Base-by-base conservation (phyloP, 73 alveolate species). In the Tetrahymena malaccensis region DNA sequence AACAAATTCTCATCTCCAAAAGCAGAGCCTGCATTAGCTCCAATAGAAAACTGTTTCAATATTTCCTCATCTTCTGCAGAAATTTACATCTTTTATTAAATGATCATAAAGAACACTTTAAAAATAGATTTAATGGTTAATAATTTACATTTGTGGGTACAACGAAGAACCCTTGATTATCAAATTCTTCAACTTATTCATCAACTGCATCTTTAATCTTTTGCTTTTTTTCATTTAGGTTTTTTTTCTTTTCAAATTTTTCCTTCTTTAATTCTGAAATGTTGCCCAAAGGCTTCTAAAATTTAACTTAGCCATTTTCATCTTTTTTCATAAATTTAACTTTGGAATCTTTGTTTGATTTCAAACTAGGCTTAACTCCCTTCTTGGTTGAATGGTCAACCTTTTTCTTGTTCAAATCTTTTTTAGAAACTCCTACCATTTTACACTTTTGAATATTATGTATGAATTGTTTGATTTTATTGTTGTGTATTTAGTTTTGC, bases 61-160 rank as follows among this genome's bases (percentile, higher is more conserved):
- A 95, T 95, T 95, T 95, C 55, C 55, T 95, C 97, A 95, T 95
- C 97, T 89, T 95, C 97, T n/a, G 93, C 57, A 34, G 95, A n/a
- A 37, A 95, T 85, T 95, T 95, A 70, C 89, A 70, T 70, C 89
- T 70, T 4, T 2, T 19, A 19, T 70, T 70, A 8, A 31, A 9
- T 27, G 17, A 31, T 11, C 6, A 70, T 27, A 70, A 70, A 58
- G 6, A 8, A 5, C 84, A 55, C 16, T 56, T 56, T 25, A 56
- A 10, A n/a, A 70, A 19, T 25, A 27, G 43, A 70, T 19, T n/a
- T 22, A 3, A 25, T 1, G 89, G 89, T 70, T 11, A 70, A 70
- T 25, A 70, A 70, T 58, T 43, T 70, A 70, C 89, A 70, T 17
- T 70, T 22, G 34, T 27, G 37, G 89, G 89, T 19, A 70, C 89